Evolutionary conservation across 2,329 filamentous ascomycete species (phyloP), one percentile per base, ranked within the genome.

Genomic region (Xylogone sp.): DNA sequence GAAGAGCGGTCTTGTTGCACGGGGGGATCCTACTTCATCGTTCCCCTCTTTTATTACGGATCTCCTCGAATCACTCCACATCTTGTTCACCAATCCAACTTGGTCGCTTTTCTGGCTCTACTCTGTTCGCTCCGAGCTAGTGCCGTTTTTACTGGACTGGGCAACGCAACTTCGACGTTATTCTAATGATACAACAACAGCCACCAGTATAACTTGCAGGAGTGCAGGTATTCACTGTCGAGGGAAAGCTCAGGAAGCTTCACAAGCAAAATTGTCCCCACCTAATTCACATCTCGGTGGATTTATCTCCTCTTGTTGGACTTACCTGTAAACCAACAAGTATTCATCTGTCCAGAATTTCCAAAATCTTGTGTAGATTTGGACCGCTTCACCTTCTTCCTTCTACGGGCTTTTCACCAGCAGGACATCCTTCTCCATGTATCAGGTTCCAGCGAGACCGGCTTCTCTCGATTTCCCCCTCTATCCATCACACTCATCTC

Each of bases 361-460:
- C n/a, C n/a, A n/a, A n/a, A n/a, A 13, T 39, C 12, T 18, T 39
- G 34, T 16, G 34, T n/a, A n/a, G n/a, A n/a, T n/a, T n/a, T n/a
- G n/a, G n/a, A n/a, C n/a, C n/a, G n/a, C n/a, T n/a, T n/a, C n/a
- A n/a, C n/a, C 53, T 44, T 45, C 50, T 46, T 18, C 43, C 29
- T 45, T n/a, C 29, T 48, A 45, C 43, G 24, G 43, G n/a, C 43
- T 29, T 24, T 45, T n/a, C 18, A 24, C 48, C n/a, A 29, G 43
- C 42, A 21, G 21, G 27, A 42, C 31, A 29, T 42, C 42, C 27
- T 48, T 54, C 59, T 57, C 57, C 59, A 67, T 67, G 65, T 59
- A 66, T 67, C 65, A 58, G 64, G 64, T 58, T 55, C 55, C 59
- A 53, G 54, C 52, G 51, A 56, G 57, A 55, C 59, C 61, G 46